Base-by-base conservation (phyloP, 805 yeast genomes). In the Starmerella bacillaris region DNA sequence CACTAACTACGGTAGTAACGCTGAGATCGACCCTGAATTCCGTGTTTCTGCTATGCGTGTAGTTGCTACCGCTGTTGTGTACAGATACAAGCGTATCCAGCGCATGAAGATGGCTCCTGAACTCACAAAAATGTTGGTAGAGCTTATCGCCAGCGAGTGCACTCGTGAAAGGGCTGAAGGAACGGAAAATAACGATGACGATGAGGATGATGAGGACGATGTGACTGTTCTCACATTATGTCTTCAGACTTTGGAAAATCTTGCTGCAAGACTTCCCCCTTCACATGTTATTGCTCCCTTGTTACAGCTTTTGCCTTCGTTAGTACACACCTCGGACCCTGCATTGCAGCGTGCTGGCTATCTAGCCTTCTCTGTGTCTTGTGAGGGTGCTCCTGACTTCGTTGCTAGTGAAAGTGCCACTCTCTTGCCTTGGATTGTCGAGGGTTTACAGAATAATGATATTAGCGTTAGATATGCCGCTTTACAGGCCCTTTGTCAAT, bases 381-480 rank as follows among this genome's bases (percentile, higher is more conserved):
- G 78, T 31, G 70, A 78, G 43, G 98, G 96, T 54, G 86, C 96
- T 28, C 96, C 96, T 42, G 99, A 89, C 53, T 86, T 67, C 57
- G 68, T 78, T 49, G 68, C 83, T 31, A 66, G 76, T 32, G 86
- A 83, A 53, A 59, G 84, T 41, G 68, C 69, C 40, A 74, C 73
- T 51, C 60, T 89, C 42, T 67, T 83, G 36, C 80, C 82, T 34
- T 68, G 73, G 39, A 59, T 86, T 32, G 66, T 78, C 35, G 59
- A 66, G 34, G 94, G 94, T 46, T 65, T 89, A 51, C 73, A 74
- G 51, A 93, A 82, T 55, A 44, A 68, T 14, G 74, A 78, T 48
- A 61, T 74, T 31, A 57, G 74, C 34, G 98, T 89, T 40, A 70
- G 75, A 57, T 73, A 78, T 30, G 80, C 94, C 40, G 93, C 95